Evolutionary conservation across 2,329 filamentous ascomycete species (phyloP).

Genomic region (Cladosporium sp.): DNA sequence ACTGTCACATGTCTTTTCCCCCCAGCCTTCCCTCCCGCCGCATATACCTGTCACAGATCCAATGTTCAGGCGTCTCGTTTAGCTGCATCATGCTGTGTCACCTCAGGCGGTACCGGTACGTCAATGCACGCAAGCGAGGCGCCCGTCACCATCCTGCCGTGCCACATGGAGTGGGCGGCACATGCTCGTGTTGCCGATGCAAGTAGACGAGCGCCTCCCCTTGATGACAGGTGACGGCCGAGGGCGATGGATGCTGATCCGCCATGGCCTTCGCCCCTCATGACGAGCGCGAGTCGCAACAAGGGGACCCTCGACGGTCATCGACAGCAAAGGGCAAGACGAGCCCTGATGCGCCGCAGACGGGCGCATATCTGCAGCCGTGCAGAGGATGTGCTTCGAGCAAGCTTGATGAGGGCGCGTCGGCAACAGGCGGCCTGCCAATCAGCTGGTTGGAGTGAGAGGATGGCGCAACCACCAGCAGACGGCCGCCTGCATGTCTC

Average conservation of each 20-base stretch:
- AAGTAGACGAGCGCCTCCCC: conserved; percentile 12
- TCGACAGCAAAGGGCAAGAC: neutral
- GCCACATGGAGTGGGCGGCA: conserved; percentile 11
- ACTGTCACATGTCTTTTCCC: conserved; percentile 1
- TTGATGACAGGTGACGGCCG: neutral
- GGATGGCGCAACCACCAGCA: conserved; percentile 8
- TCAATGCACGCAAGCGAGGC: conserved; percentile 11
- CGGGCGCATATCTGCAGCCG: conserved; percentile 3
- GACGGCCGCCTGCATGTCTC: conserved; percentile 3
- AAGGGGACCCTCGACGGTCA: conserved; percentile 1
- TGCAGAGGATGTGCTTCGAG: conserved; percentile 7
- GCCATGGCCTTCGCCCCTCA: neutral
- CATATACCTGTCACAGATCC: neutral
- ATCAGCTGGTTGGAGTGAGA: neutral
- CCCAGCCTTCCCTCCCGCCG: neutral
- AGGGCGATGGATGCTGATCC: neutral
- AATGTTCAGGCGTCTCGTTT: conserved; percentile 6
- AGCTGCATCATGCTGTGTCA: conserved; percentile 11
- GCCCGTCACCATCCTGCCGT: conserved; percentile 11
- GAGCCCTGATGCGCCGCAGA: neutral
- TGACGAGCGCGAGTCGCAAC: neutral
- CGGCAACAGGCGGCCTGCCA: neutral
- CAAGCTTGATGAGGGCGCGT: neutral
- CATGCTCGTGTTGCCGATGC: conserved; percentile 12
- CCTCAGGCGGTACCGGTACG: conserved; percentile 11